phyloP scores from a whole-genome alignment of 352 stramenopile genomes.

The Phytophthora sansomeana region DNA sequence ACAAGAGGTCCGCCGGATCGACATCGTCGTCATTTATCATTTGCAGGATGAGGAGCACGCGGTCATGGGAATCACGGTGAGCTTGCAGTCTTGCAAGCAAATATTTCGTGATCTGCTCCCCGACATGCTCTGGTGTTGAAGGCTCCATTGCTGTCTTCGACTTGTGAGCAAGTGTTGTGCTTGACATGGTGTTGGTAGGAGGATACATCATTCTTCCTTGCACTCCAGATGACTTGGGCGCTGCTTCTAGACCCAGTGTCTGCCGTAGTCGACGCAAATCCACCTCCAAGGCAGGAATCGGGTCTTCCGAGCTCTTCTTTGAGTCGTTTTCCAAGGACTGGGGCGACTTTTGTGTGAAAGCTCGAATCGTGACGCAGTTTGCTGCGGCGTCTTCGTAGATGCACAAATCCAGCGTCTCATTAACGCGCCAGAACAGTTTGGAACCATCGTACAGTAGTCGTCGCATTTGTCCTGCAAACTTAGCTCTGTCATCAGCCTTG shows the following conservation, averaged over 20 bases:
- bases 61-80: constrained; percentile 50
- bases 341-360: constrained; percentile 55
- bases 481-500: constrained; percentile 19
- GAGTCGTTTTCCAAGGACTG: constrained; percentile 15
- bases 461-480: constrained; percentile 43
- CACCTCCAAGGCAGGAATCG: constrained; percentile 60
- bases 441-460: constrained; percentile 84
- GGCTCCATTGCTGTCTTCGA: constrained; percentile 10
- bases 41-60: constrained; percentile 65
- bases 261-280: constrained; percentile 62
- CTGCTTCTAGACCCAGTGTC: constrained; percentile 39
- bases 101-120: constrained; percentile 72
- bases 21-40: constrained; percentile 75
- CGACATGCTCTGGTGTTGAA: constrained; percentile 27
- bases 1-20: constrained; percentile 56
- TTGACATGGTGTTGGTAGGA: constrained; percentile 10
- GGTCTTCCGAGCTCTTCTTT: constrained; percentile 32
- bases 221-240: constrained; percentile 20
- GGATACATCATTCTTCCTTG: constrained; percentile 27
- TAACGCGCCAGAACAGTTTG: constrained; percentile 90
- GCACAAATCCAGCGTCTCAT: constrained; percentile 86
- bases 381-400: constrained; percentile 80
- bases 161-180: constrained; percentile 10
- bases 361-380: constrained; percentile 76
- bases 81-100: constrained; percentile 77